Percentiles rank a stretch among this genome's conserved stretches.
Conservation (phyloP, 495 filamentous ascomycete species). For the Niebla homalea region DNA sequence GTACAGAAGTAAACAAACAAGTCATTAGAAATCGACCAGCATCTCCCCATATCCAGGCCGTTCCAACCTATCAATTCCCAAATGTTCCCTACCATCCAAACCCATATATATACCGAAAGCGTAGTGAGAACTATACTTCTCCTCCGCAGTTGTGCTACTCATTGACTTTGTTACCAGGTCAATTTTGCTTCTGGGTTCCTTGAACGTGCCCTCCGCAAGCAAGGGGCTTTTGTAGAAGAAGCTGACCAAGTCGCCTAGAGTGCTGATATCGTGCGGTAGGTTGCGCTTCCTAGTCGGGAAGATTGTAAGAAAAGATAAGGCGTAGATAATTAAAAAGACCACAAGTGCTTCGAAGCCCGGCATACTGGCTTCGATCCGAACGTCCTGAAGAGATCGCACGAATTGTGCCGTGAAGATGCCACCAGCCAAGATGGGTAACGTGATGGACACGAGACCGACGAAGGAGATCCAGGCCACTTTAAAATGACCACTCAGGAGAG, state of each 20-base stretch:
- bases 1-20: neutral
- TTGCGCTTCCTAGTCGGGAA: slow-evolving; percentile 42
- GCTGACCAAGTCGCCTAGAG: slow-evolving; percentile 61
- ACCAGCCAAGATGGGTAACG: slow-evolving; percentile 63
- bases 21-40: slow-evolving; percentile 8
- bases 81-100: slow-evolving; percentile 47
- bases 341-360: slow-evolving; percentile 53
- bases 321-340: slow-evolving; percentile 53
- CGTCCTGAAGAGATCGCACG: slow-evolving; percentile 31
- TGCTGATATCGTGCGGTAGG: slow-evolving; percentile 56
- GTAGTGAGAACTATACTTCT: slow-evolving; percentile 37
- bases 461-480: slow-evolving; percentile 57
- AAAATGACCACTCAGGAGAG: slow-evolving; percentile 52
- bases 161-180: slow-evolving; percentile 52
- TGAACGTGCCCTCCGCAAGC: slow-evolving; percentile 52
- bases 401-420: slow-evolving; percentile 74
- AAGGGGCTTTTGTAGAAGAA: slow-evolving; percentile 60
- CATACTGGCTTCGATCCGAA: slow-evolving; percentile 57
- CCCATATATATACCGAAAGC: slow-evolving; percentile 51
- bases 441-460: slow-evolving; percentile 46
- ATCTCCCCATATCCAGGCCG: slow-evolving; percentile 29
- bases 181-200: slow-evolving; percentile 41
- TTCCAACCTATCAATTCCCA: slow-evolving; percentile 49
- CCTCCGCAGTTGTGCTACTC: slow-evolving; percentile 26
- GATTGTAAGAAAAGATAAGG: slow-evolving; percentile 47